These are phyloP conservation scores for Parathielavia hyrcaniae DNA, from an alignment of 495 filamentous ascomycete species.

Conservation along the genomic window DNA sequence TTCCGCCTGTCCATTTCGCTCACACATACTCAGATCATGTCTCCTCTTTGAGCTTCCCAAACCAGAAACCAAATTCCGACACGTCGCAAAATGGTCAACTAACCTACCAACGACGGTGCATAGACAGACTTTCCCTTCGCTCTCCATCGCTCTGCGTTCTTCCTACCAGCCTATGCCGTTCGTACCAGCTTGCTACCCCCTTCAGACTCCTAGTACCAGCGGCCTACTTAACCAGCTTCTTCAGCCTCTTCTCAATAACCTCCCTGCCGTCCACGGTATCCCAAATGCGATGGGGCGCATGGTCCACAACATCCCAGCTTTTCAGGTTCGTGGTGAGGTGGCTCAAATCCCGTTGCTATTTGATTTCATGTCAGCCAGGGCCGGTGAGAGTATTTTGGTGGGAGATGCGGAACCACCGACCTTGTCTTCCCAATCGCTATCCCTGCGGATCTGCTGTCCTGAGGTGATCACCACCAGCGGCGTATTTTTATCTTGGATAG, in stretches of 20 bases:
- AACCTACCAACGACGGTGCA: too few species aligned
- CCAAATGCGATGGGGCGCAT: conserved; percentile 88
- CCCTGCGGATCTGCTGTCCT: conserved; percentile 49
- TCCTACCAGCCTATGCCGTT: background rate
- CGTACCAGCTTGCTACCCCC: too few species aligned
- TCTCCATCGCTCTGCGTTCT: background rate
- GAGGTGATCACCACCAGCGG: conserved; percentile 79
- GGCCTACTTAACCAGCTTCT: conserved; percentile 43
- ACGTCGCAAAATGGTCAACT: too few species aligned
- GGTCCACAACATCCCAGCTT: conserved; percentile 78
- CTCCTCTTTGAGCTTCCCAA: too few species aligned
- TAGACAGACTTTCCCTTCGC: too few species aligned
- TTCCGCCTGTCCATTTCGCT: too few species aligned
- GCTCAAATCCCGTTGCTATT: conserved; percentile 70
- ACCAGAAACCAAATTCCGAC: too few species aligned
- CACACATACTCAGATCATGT: too few species aligned
- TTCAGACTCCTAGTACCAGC: conserved; percentile 4
- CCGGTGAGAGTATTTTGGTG: background rate
- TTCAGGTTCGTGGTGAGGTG: conserved; percentile 66
- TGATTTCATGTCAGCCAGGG: conserved; percentile 23
- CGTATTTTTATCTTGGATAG: conserved; percentile 66
- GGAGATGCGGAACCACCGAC: conserved; percentile 13
- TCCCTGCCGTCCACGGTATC: conserved; percentile 56
- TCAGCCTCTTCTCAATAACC: conserved; percentile 50
- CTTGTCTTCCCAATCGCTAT: conserved; percentile 66